Evolutionary conservation across 2,329 filamentous ascomycete genomes (phyloP), one percentile per base, ranked within the genome.

Genomic region (Aureobasidium melanogenum): DNA sequence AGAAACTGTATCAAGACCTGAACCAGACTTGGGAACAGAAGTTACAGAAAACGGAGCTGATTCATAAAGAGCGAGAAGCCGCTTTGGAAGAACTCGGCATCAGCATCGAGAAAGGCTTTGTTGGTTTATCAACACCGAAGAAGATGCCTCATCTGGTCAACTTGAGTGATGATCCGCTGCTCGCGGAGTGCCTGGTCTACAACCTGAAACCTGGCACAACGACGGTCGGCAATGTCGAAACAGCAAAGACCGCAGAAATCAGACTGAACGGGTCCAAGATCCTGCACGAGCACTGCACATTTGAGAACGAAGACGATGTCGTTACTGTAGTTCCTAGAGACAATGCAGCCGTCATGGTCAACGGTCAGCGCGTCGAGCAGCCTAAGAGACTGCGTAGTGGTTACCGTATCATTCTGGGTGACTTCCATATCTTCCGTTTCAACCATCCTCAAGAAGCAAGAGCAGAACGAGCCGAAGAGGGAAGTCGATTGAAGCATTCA

Each of bases 1-100:
- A 99, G 76, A 99, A 99, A 76, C 82, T 99, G 22, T 89, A 97
- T 70, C 87, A 88, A 54, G 94, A 99, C 72, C 83, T 99, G 59
- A 99, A 99, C 70, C 92, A 99, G 76, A 99, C 94, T 0, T 99
- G 94, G 94, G 94, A 99, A 76, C 85, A 99, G 76, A 97, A 97
- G 75, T 78, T 99, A 64, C 82, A 85, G 66, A 97, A 95, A 77
- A 99, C 94, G 0, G 94, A 99, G 73, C 86, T 93, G 67, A 97
- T 99, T 60, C 94, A 99, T 79, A 97, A 96, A 72, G 94, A 99
- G 75, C 86, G 94, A 67, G 94, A 99, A 75, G 86, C 91, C 51
- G 94, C 94, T 10, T 79, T 99, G 48, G 94, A 99, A 77, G 94
- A 99, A 73, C 82, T 99, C 46, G 94, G 94, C 66, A 97, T 99